Base-by-base conservation (phyloP, 2,329 filamentous ascomycete species). In the Ascochyta koolunga region DNA sequence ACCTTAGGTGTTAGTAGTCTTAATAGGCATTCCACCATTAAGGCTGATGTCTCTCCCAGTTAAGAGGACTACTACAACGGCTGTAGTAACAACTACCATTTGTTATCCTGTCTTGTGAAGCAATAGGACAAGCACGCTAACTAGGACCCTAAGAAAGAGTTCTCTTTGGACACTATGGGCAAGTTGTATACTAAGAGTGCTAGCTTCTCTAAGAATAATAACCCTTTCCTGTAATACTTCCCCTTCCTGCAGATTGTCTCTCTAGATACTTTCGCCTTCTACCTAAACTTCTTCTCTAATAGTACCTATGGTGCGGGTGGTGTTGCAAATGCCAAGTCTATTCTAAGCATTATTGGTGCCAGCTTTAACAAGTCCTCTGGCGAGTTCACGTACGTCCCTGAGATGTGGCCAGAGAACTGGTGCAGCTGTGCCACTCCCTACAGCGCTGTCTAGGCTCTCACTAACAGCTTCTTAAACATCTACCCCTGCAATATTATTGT, bases 371-470 rank as follows among this genome's bases (percentile, higher is more conserved):
- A 68, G 32, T 66, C 74, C 5, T 70, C 79, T 4, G 75, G 73
- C 8, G 72, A 77, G 41, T 82, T 82, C 62, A 77, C 76, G 15
- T 68, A 75, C 18, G 81, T 82, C 18, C 77, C 77, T 58, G 81
- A 84, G 60, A 74, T 75, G 11, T 83, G 83, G 49, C 81, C 81
- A 0, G 76, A 80, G 39, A 83, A 83, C 68, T 83, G 80, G 78
- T 83, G 80, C 67, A 75, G 77, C 40, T 71, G 71, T 3, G 71
- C 76, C 0, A 69, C 75, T 0, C 80, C 81, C 41, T 84, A 81
- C 53, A 76, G 76, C 21, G 68, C 81, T 7, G 65, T 80, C 2
- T 69, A 62, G 36, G 64, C 70, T 7, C 48, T 76, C 29, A 61
- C 63, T 19, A 70, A 76, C 25, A 71, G 56, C 5, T 71, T 72